Conservation (phyloP, 306 rosid species). For the Mimosa bimucronata region DNA sequence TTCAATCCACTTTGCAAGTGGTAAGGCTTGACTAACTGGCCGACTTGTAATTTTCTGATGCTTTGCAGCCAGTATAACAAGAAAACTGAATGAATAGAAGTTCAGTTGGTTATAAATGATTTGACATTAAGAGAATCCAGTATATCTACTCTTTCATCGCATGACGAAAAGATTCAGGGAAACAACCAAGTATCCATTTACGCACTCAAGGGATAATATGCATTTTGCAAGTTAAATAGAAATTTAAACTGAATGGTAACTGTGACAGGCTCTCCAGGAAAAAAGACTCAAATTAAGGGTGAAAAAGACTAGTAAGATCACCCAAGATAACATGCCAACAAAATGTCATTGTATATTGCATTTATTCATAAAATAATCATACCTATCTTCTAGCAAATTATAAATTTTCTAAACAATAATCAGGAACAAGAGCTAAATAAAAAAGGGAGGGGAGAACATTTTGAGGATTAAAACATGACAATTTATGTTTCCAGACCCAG, state of each 20-base stretch:
- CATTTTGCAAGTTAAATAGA: conserved; percentile 3
- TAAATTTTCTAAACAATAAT: conserved; percentile 13
- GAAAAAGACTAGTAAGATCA: conserved; percentile 21
- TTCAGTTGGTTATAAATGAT: neutral
- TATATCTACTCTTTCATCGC: neutral
- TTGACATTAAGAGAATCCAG: conserved; percentile 3
- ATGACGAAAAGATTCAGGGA: neutral
- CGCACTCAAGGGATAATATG: neutral
- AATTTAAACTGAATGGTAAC: conserved; percentile 2
- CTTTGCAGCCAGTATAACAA: neutral
- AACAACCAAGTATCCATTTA: conserved; percentile 2
- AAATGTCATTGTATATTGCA: neutral
- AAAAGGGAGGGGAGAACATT: conserved; percentile 4
- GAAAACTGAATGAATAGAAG: neutral
- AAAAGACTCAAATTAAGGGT: neutral
- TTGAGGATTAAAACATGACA: conserved; percentile 9
- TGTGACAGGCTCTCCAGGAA: conserved; percentile 7
- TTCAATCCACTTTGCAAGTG: neutral
- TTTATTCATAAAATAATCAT: conserved; percentile 26
- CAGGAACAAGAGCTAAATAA: conserved; percentile 8
- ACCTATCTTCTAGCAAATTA: conserved; percentile 30
- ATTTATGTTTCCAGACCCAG: conserved; percentile 16
- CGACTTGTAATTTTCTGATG: neutral
- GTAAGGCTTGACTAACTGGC: neutral
- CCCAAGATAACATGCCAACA: conserved; percentile 21